A percentile compares a stretch with the other conserved stretches of the same genome.
Conservation (phyloP, 1,139 yeast species). For the Petasospora fabianii region DNA sequence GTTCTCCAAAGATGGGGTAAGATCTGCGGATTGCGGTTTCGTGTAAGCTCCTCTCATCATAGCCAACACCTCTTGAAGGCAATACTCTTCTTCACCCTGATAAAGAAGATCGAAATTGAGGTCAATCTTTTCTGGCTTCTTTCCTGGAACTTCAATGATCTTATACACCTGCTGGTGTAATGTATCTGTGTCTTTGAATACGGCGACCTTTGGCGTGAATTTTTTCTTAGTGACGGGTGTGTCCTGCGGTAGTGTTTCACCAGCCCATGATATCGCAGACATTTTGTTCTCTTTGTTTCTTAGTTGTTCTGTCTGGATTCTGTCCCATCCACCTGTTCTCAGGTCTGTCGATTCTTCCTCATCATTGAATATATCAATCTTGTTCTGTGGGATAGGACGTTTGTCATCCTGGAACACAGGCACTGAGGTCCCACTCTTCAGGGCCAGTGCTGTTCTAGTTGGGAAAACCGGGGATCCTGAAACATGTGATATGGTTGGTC, state of each 20-base stretch:
- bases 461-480: constrained; percentile 31
- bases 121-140: constrained; percentile 60
- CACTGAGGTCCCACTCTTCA: constrained; percentile 25
- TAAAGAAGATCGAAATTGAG: constrained; percentile 59
- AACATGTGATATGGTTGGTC: constrained; percentile 17
- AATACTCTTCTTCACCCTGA: constrained; percentile 45
- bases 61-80: constrained; percentile 64
- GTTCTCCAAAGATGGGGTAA: too few relatives aligned
- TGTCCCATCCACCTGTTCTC: constrained; percentile 41
- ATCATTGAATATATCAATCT: constrained; percentile 24
- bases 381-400: constrained; percentile 15
- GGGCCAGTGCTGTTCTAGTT: constrained; percentile 21
- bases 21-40: not conserved
- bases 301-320: constrained; percentile 47
- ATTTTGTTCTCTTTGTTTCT: constrained; percentile 64
- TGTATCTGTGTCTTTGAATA: constrained; percentile 39
- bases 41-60: constrained; percentile 34
- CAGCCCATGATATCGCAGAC: constrained; percentile 62
- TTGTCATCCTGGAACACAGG: constrained; percentile 29
- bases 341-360: constrained; percentile 11
- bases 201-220: constrained; percentile 34
- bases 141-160: constrained; percentile 52
- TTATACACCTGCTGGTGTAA: constrained; percentile 39
- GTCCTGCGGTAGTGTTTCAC: constrained; percentile 50
- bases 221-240: constrained; percentile 11